Conservation (phyloP, 2,329 filamentous ascomycete genomes). For the Tolypocladium tropicale region DNA sequence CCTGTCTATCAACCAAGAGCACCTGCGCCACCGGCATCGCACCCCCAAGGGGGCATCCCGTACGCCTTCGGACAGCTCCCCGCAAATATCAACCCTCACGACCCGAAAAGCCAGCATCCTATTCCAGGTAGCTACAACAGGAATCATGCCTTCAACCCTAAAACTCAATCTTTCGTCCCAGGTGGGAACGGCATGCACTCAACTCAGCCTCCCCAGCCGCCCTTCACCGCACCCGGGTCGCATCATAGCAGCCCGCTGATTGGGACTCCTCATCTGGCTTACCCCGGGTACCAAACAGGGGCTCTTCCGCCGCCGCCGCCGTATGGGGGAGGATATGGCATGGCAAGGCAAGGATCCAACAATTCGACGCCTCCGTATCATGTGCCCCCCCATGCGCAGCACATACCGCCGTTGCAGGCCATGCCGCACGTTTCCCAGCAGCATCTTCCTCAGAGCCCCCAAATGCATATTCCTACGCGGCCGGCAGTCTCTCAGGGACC, state of each 20-base stretch:
- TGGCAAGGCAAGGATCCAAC: slow-evolving; percentile 47
- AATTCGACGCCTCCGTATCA: slow-evolving; percentile 43
- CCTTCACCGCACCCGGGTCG: slow-evolving; percentile 36
- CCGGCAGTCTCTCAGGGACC: slow-evolving; percentile 31
- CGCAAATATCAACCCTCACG: slow-evolving; percentile 56
- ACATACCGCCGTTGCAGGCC: slow-evolving; percentile 29
- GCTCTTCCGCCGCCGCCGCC: slow-evolving; percentile 32
- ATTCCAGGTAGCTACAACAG: slow-evolving; percentile 77
- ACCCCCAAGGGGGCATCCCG: slow-evolving; percentile 28
- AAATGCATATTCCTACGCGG: slow-evolving; percentile 35
- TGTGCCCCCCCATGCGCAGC: slow-evolving; percentile 23
- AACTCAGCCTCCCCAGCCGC: slow-evolving; percentile 35
- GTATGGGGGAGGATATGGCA: slow-evolving; percentile 40
- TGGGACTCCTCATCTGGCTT: slow-evolving; percentile 39
- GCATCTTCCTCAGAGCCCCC: slow-evolving; percentile 31
- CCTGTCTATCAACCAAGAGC: slow-evolving; percentile 20
- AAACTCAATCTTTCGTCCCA: slow-evolving; percentile 86
- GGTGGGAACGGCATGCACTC: slow-evolving; percentile 37
- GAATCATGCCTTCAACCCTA: slow-evolving; percentile 77
- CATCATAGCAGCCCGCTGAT: slow-evolving; percentile 46
- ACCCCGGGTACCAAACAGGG: slow-evolving; percentile 36
- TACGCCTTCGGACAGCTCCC: slow-evolving; percentile 77
- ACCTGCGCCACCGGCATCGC: slow-evolving; percentile 18
- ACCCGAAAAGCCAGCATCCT: slow-evolving; percentile 67
- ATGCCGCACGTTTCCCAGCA: slow-evolving; percentile 27